phyloP scores from a whole-genome alignment of 225 moss, liverwort and hornwort species.

The Pleurozium schreberi region DNA sequence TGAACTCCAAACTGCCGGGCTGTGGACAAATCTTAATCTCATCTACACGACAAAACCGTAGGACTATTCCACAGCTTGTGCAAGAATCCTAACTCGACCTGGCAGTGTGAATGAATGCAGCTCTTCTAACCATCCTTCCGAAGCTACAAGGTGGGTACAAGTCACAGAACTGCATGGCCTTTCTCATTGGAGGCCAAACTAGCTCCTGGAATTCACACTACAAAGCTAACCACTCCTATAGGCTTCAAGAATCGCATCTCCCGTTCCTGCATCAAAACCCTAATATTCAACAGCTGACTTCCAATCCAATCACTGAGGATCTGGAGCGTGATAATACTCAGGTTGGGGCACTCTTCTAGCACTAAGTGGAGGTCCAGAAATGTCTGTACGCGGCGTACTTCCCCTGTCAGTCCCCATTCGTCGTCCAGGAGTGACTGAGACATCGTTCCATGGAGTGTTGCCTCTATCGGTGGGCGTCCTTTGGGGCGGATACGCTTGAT shows the following conservation, averaged over 20 bases:
- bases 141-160: not conserved
- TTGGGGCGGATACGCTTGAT: constrained; percentile 23
- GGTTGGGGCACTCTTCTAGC: constrained; percentile 26
- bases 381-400: constrained; percentile 32
- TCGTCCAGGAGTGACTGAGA: constrained; percentile 29
- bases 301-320: constrained; percentile 11
- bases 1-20: not conserved
- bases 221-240: not conserved
- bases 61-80: not conserved
- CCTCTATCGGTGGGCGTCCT: constrained; percentile 36
- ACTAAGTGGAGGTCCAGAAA: constrained; percentile 21
- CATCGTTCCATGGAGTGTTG: constrained; percentile 35
- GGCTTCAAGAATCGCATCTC: not conserved
- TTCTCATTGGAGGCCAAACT: not conserved
- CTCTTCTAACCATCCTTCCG: not conserved
- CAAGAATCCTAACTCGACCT: not conserved
- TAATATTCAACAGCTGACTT: not conserved
- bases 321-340: constrained; percentile 50
- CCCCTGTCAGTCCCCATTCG: constrained; percentile 22
- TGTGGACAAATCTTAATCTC: not conserved
- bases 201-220: not conserved
- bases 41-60: not conserved
- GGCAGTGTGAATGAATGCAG: not conserved
- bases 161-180: not conserved
- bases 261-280: not conserved